phyloP scores from a whole-genome alignment of 2,329 filamentous ascomycete species.

The Cryoendolithus antarcticus region DNA sequence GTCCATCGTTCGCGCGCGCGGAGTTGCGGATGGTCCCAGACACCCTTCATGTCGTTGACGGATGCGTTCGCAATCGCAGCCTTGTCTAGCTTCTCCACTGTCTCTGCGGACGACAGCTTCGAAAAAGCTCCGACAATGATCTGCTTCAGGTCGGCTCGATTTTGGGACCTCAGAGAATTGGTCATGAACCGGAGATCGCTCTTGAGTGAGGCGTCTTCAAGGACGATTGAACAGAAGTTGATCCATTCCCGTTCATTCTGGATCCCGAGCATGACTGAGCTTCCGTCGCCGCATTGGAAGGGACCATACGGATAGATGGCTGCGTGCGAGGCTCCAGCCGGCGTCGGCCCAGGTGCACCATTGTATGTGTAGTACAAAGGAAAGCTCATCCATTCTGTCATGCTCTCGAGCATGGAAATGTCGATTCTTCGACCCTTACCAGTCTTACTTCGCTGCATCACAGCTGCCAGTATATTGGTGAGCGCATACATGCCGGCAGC shows the following conservation, averaged over 20 bases:
- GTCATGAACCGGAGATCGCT: conserved; percentile 25
- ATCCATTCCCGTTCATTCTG: conserved; percentile 45
- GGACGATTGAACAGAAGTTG: conserved; percentile 34
- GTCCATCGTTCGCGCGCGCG: conserved; percentile 37
- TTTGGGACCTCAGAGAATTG: conserved; percentile 1
- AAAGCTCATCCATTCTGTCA: conserved; percentile 46
- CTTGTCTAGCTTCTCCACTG: conserved; percentile 30
- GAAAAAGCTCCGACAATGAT: conserved; percentile 21
- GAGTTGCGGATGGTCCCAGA: conserved; percentile 42
- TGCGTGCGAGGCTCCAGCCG: conserved; percentile 38
- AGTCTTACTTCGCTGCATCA: conserved; percentile 34
- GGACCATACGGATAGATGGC: conserved; percentile 44
- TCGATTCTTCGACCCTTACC: conserved; percentile 38
- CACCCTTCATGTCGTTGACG: conserved; percentile 40
- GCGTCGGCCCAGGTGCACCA: conserved; percentile 28
- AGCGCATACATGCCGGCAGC: conserved; percentile 42
- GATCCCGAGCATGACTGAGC: conserved; percentile 40
- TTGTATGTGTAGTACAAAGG: conserved; percentile 37
- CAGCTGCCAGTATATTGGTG: conserved; percentile 38
- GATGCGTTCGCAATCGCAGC: conserved; percentile 41
- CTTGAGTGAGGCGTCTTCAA: conserved; percentile 29
- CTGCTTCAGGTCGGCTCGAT: conserved; percentile 2
- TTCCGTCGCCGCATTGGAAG: conserved; percentile 34
- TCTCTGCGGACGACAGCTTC: conserved; percentile 28
- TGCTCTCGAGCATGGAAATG: conserved; percentile 44